Evolutionary conservation across 2,329 filamentous ascomycete species (phyloP), one percentile per base, ranked within the genome.

Genomic region (Colletotrichum somersetense): DNA sequence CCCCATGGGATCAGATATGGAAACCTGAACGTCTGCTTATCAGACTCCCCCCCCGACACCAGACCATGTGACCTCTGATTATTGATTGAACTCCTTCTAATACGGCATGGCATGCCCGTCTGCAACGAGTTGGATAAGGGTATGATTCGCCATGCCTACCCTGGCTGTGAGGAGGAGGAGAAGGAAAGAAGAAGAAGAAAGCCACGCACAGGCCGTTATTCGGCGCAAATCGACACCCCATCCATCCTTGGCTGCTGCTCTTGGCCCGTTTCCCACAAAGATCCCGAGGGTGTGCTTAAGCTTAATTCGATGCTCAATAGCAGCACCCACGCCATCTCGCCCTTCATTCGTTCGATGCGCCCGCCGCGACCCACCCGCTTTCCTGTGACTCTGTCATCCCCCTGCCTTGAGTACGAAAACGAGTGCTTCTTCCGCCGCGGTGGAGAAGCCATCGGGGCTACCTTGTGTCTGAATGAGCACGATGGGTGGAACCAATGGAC

Each of bases 251-350:
- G 23, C 57, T 66, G 62, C 62, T 55, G 35, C 48, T 53, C 59
- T 66, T 61, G 55, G 59, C n/a, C 52, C 38, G 26, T 57, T 61
- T 70, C 62, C 59, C 55, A 56, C 38, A 55, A 38, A 18, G 63
- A 62, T 71, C 70, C 70, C 70, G 70, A 72, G 42, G 59, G 67
- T 70, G 66, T 64, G 70, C 70, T 72, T 72, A 72, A 72, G 70
- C 70, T 72, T 72, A 72, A 71, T 72, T 72, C 70, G 70, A 69
- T 64, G 53, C 70, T 70, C 59, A 59, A 48, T 72, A 61, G 65
- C 61, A 72, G 68, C 66, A 72, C 58, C 58, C 59, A 62, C 59
- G 70, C 66, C 70, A 66, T 56, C 35, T 58, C 59, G 61, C 50
- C 8, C 70, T 59, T 66, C 46, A 72, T 72, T 72, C 70, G 70